These are phyloP conservation scores for Dryadomyces quercus-mongolicae DNA, from an alignment of 2,329 filamentous ascomycete genomes.

Conservation along the genomic window DNA sequence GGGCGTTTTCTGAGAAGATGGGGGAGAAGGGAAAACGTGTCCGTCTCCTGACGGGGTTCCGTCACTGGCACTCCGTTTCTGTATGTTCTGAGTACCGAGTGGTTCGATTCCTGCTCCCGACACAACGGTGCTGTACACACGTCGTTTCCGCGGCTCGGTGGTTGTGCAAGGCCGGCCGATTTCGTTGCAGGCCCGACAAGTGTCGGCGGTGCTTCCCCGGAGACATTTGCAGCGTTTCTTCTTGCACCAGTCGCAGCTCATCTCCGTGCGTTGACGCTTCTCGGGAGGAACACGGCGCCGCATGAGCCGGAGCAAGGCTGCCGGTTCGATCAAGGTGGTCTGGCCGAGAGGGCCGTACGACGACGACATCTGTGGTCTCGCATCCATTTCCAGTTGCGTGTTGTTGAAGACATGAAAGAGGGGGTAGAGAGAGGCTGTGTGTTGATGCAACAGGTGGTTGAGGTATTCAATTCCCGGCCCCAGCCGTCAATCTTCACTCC, in stretches of 20 bases:
- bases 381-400: neutral
- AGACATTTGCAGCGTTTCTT: constrained; percentile 14
- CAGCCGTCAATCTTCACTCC: neutral
- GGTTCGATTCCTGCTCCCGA: neutral
- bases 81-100: neutral
- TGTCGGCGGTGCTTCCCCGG: constrained; percentile 10
- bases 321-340: constrained; percentile 5
- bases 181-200: constrained; percentile 12
- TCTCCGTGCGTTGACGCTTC: constrained; percentile 13
- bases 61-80: neutral
- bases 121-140: constrained; percentile 8
- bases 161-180: constrained; percentile 10
- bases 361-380: neutral
- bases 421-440: neutral
- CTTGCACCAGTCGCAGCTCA: constrained; percentile 15
- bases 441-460: neutral
- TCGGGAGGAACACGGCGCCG: constrained; percentile 13
- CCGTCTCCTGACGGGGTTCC: too few relatives aligned
- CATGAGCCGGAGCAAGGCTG: constrained; percentile 11
- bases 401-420: neutral
- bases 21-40: neutral
- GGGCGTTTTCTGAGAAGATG: neutral
- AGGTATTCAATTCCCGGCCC: neutral
- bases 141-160: constrained; percentile 11
- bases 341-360: neutral